Conservation (phyloP, 306 rosid genomes). For the Sesbania bispinosa region DNA sequence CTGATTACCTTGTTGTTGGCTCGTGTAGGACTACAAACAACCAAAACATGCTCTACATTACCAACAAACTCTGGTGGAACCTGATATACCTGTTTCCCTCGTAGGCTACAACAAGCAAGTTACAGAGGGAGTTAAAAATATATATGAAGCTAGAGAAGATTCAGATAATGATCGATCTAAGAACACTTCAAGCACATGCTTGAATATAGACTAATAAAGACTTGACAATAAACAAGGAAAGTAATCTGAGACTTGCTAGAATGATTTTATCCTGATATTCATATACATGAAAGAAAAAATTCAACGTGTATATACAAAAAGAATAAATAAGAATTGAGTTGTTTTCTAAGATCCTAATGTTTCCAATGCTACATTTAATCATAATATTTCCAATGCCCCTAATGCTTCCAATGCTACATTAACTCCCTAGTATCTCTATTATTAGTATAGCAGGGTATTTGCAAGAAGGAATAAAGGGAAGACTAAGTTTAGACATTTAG, state of each 20-base stretch:
- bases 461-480: background rate
- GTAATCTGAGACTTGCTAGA: background rate
- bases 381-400: background rate
- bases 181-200: conserved; percentile 12
- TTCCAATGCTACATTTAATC: background rate
- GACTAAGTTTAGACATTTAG: background rate
- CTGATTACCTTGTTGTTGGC: conserved; percentile 63
- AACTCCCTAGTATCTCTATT: background rate
- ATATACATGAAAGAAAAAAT: background rate
- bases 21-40: conserved; percentile 54
- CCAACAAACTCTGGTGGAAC: conserved; percentile 75
- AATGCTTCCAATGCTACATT: background rate
- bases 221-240: background rate
- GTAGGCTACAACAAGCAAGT: conserved; percentile 56
- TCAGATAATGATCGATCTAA: background rate
- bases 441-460: background rate
- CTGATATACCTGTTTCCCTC: conserved; percentile 73
- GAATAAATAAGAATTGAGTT: background rate
- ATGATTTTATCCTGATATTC: background rate
- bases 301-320: background rate
- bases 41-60: conserved; percentile 75
- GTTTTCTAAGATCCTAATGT: no score
- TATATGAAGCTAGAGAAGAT: conserved; percentile 5
- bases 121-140: conserved; percentile 21
- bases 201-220: background rate